phyloP scores from a whole-genome alignment of 75 land plant genomes.

The Azolla pinnata region DNA sequence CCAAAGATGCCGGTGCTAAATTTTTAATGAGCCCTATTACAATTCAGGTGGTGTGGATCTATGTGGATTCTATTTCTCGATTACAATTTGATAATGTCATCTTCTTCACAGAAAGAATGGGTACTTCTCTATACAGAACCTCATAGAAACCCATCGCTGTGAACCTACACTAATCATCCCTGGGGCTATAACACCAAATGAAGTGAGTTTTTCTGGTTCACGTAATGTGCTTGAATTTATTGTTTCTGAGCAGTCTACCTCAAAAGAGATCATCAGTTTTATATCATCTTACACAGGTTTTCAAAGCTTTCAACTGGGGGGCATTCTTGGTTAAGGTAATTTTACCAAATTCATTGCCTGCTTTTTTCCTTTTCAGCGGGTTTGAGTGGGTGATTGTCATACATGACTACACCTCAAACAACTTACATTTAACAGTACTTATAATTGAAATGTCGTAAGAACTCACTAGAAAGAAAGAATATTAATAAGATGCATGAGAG shows the following conservation, averaged over 20 bases:
- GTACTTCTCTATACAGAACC: constrained; percentile 31
- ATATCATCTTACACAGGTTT: constrained; percentile 37
- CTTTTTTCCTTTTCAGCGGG: too few species aligned
- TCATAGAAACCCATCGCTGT: constrained; percentile 24
- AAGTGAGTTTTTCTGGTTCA: constrained; percentile 27
- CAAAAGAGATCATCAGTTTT: constrained; percentile 54
- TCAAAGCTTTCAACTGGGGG: constrained; percentile 54
- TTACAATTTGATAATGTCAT: not conserved
- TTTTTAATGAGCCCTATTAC: constrained; percentile 82
- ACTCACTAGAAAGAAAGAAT: too few species aligned
- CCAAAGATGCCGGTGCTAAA: constrained; percentile 57
- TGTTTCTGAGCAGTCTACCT: constrained; percentile 88
- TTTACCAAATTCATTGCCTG: too few species aligned
- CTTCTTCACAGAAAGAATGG: not conserved
- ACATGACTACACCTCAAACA: too few species aligned
- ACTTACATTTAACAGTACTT: too few species aligned
- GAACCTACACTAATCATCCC: constrained; percentile 56
- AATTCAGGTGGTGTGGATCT: constrained; percentile 32
- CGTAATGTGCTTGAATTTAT: constrained; percentile 33
- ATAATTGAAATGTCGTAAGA: too few species aligned
- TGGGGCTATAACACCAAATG: constrained; percentile 90
- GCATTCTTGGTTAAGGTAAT: constrained; percentile 66
- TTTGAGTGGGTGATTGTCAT: too few species aligned
- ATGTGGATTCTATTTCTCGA: not conserved
- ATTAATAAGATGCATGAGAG: too few species aligned